Conservation (phyloP, 2,329 filamentous ascomycete genomes). For the Drechslerella coelobrocha region DNA sequence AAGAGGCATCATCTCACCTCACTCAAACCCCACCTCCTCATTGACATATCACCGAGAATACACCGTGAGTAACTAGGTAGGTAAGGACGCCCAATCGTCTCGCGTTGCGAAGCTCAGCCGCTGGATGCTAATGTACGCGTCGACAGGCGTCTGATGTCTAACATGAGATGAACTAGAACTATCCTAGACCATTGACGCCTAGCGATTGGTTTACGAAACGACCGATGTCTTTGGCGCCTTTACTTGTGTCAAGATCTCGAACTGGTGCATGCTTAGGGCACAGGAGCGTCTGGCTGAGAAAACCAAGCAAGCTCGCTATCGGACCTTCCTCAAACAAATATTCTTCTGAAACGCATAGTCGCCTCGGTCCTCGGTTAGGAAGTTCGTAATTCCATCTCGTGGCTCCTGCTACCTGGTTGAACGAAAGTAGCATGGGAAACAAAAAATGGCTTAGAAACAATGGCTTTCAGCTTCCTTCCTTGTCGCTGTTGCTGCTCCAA, state of each 20-base stretch:
- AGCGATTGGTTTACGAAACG: too few species aligned
- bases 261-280: too few species aligned
- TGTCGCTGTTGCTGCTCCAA: neutral
- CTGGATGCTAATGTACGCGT: neutral
- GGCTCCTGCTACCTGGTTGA: neutral
- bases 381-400: neutral
- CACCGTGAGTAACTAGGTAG: neutral
- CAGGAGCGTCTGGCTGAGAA: neutral
- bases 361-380: slow-evolving; percentile 5
- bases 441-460: too few species aligned
- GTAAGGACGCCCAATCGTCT: neutral
- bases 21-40: too few species aligned
- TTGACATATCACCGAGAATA: too few species aligned
- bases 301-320: neutral
- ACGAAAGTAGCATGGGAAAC: neutral
- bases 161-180: slow-evolving; percentile 1
- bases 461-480: neutral
- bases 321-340: neutral
- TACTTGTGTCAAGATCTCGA: neutral
- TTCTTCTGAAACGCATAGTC: neutral
- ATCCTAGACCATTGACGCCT: too few species aligned
- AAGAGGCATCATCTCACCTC: too few species aligned
- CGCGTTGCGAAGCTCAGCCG: neutral
- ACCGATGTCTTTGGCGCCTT: neutral
- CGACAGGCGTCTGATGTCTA: neutral